phyloP scores from a whole-genome alignment of 176 grass and related monocot genomes.

The Zea luxurians region DNA sequence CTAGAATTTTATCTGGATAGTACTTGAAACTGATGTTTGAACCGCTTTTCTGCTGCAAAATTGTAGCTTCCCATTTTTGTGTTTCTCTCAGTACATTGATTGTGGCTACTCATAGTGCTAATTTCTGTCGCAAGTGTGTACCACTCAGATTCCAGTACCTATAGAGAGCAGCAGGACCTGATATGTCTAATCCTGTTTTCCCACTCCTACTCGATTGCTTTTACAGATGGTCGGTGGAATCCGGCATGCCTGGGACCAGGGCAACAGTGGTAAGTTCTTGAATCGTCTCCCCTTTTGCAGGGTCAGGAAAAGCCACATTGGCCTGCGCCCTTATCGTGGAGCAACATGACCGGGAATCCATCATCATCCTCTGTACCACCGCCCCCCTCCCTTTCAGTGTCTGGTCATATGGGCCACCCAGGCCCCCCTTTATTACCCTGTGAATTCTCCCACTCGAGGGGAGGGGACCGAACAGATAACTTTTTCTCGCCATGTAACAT shows the following conservation, averaged over 20 bases:
- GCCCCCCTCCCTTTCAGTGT: conserved; percentile 21
- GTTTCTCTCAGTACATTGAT: background rate
- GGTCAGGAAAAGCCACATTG: conserved; percentile 38
- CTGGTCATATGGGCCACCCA: conserved; percentile 44
- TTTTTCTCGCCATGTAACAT: conserved; percentile 1
- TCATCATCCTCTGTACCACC: conserved; percentile 49
- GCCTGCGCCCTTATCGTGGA: conserved; percentile 44
- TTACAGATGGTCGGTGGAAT: conserved; percentile 56
- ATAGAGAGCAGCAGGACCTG: conserved; percentile 7
- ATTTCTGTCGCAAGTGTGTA: background rate
- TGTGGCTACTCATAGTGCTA: conserved; percentile 12
- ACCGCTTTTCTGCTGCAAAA: conserved; percentile 30
- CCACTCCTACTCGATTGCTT: conserved; percentile 29
- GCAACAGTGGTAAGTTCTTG: conserved; percentile 44
- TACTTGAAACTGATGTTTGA: conserved; percentile 36
- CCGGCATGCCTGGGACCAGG: conserved; percentile 16
- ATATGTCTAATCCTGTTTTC: conserved; percentile 37
- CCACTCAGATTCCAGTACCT: conserved; percentile 21
- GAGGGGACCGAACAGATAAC: background rate
- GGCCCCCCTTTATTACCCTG: conserved; percentile 25
- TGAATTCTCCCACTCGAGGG: conserved; percentile 29
- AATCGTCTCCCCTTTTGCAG: conserved; percentile 38
- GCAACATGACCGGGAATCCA: conserved; percentile 39
- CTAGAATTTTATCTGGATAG: conserved; percentile 17
- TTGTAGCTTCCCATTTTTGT: conserved; percentile 3